Conservation (phyloP, 2,329 filamentous ascomycete species). For the Sporothrix dimorphospora region DNA sequence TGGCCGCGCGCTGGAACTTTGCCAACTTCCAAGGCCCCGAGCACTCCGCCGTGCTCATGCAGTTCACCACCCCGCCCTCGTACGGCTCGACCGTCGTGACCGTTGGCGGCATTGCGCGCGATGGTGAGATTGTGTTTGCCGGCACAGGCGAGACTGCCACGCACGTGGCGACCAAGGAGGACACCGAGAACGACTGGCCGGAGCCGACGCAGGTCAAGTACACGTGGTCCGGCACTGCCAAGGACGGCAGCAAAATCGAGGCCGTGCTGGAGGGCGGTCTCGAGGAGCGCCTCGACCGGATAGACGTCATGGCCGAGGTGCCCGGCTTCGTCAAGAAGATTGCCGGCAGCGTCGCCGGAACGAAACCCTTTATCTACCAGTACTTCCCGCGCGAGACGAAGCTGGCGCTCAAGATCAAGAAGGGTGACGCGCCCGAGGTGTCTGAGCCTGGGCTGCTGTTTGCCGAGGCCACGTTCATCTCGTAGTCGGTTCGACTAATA, state of each 20-base stretch:
- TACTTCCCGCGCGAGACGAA: constrained; percentile 68
- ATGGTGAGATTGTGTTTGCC: constrained; percentile 77
- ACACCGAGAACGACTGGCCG: constrained; percentile 83
- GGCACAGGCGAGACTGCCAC: constrained; percentile 66
- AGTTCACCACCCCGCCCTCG: constrained; percentile 90
- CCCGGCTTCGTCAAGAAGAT: constrained; percentile 95
- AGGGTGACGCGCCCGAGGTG: constrained; percentile 74
- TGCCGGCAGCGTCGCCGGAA: constrained; percentile 83
- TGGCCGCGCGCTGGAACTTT: constrained; percentile 92
- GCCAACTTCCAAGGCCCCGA: constrained; percentile 84
- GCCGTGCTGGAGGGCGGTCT: constrained; percentile 71
- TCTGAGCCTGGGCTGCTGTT: constrained; percentile 79
- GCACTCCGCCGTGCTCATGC: constrained; percentile 91
- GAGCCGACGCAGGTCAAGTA: constrained; percentile 77
- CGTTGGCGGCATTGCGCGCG: constrained; percentile 79
- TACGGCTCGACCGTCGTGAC: constrained; percentile 85
- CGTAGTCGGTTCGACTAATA: constrained; percentile 46
- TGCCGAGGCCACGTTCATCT: constrained; percentile 96
- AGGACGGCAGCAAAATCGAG: constrained; percentile 73
- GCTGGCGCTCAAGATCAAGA: constrained; percentile 77
- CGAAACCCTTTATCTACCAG: constrained; percentile 98
- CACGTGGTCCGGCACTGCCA: constrained; percentile 75
- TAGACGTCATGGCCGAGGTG: constrained; percentile 96
- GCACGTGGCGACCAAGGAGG: constrained; percentile 71
- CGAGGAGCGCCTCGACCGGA: constrained; percentile 72